Base-by-base conservation (phyloP, 2,329 filamentous ascomycete species). In the Phaeosphaeria sp. region DNA sequence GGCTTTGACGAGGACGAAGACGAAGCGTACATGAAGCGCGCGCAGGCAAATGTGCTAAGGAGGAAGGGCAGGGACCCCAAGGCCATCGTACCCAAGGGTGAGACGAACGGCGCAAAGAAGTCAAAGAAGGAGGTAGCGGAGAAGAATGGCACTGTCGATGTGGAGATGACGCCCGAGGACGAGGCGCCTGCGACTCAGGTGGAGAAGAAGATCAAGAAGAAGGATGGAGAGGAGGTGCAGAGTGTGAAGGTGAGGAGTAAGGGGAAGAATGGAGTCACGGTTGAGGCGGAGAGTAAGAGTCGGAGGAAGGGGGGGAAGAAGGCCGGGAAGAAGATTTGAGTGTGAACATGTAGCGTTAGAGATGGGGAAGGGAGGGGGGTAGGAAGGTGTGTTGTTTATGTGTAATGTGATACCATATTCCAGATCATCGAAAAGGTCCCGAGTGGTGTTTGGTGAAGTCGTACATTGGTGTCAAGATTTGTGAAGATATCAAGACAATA, bases 1-100 rank as follows among this genome's bases (percentile, higher is more conserved):
- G 81, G 78, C 25, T 84, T 78, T 56, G 81, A 83, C 49, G 80
- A 82, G 6, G 80, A 82, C n/a, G 82, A 83, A 60, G 82, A 84
- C 59, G 64, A 77, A 48, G 74, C 74, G 65, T 79, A 79, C 57
- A 83, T 84, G 56, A 77, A 83, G 67, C 73, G 79, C 39, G 79
- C 76, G 25, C 71, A 79, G 64, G 79, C 78, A 48, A 75, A 75
- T 60, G 67, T 74, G 17, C 57, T 83, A 56, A 75, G 81, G 55
- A 74, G 74, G 63, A 84, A 83, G 69, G 82, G 82, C 22, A 75
- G 79, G 51, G 78, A 84, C 61, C 81, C 81, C 0, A 82, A 78
- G 63, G 74, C 76, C 1, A 47, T 69, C 3, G 57, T 61, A 44
- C 56, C 51, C 17, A 49, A 58, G 44, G 15, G 60, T 13, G 25